phyloP scores from a whole-genome alignment of 306 rosid species.

The Phaseolus lunatus region DNA sequence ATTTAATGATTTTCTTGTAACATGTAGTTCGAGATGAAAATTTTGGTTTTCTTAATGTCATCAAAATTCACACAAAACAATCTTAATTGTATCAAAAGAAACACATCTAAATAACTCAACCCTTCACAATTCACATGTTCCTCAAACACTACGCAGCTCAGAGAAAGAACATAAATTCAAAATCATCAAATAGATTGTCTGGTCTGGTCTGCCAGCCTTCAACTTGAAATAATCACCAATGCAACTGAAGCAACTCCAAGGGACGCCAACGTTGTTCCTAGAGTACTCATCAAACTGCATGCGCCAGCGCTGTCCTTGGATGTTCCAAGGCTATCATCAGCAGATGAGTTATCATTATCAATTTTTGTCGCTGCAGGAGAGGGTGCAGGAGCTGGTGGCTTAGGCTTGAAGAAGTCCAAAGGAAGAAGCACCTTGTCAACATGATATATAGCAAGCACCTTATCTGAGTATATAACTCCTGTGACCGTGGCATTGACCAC shows the following conservation, averaged over 20 bases:
- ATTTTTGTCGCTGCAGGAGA: conserved; percentile 31
- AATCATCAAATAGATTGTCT: not conserved
- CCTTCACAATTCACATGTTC: conserved; percentile 5
- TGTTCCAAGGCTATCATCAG: conserved; percentile 12
- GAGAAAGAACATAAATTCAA: not conserved
- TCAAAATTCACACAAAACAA: conserved; percentile 14
- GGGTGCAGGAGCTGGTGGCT: conserved; percentile 49
- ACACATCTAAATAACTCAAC: not conserved
- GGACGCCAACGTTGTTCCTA: conserved; percentile 35
- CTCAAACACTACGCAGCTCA: not conserved
- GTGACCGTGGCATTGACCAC: conserved; percentile 60
- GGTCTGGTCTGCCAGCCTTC: conserved; percentile 6
- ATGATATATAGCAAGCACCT: conserved; percentile 44
- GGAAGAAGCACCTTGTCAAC: conserved; percentile 33
- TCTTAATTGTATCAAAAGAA: conserved; percentile 3
- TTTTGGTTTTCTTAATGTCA: not conserved
- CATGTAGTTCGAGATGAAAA: not conserved
- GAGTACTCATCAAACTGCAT: conserved; percentile 14
- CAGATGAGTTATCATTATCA: not conserved
- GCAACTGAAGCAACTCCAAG: conserved; percentile 40
- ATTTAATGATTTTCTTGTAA: too few species aligned
- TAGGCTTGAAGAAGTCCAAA: conserved; percentile 52
- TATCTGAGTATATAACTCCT: conserved; percentile 53
- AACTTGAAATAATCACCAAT: not conserved
- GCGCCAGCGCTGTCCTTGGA: conserved; percentile 33